Evolutionary conservation across 768 basidiomycete species (phyloP).

Genomic region (Russula dissimulans): DNA sequence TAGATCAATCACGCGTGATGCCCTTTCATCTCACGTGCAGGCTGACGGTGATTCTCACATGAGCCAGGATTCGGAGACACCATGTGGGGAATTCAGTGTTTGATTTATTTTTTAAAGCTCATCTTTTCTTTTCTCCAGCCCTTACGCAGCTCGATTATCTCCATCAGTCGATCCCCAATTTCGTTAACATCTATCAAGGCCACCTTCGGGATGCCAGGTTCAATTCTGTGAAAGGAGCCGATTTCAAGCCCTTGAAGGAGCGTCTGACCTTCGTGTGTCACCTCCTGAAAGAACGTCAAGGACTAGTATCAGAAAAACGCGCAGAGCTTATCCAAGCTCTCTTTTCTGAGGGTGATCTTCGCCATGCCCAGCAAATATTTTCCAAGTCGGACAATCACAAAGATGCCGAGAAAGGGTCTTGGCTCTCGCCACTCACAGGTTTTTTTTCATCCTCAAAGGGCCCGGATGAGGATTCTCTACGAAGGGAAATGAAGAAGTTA

Average conservation of each 20-base stretch:
- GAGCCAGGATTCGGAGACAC: neutral
- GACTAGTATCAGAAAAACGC: neutral
- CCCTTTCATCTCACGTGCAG: neutral
- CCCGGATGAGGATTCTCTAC: neutral
- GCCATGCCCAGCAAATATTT: neutral
- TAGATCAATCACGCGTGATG: neutral
- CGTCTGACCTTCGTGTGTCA: neutral
- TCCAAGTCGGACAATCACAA: neutral
- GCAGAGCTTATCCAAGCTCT: neutral
- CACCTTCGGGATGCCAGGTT: neutral
- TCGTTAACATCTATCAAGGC: neutral
- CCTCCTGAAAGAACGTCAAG: neutral
- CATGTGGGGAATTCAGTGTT: neutral
- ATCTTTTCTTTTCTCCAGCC: neutral
- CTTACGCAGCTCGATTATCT: neutral
- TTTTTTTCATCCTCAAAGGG: neutral
- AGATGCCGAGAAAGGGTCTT: neutral
- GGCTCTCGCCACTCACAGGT: neutral
- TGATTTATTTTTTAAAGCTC: neutral
- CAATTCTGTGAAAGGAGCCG: neutral
- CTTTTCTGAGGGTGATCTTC: neutral
- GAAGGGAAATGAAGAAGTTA: slow-evolving; percentile 2
- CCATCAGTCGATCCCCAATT: neutral
- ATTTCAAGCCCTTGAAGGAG: neutral
- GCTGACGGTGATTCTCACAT: neutral